Percentiles rank a stretch among this genome's conserved stretches.
Conservation (phyloP, 331 rosid genomes). For the Malus hybrid region DNA sequence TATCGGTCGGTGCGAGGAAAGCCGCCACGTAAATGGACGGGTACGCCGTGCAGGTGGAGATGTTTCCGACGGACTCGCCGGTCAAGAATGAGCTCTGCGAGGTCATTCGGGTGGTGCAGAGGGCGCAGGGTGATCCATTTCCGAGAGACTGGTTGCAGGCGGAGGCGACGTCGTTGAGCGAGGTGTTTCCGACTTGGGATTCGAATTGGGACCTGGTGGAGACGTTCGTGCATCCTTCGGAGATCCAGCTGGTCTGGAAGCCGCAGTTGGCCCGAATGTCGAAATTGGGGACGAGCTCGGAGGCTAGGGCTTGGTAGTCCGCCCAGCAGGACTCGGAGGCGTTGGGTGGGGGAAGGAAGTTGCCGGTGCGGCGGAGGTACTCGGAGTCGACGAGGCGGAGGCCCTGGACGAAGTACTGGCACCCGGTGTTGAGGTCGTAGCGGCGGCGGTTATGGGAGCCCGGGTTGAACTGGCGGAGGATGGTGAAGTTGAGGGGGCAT, state of each 20-base stretch:
- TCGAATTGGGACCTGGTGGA: slow-evolving; percentile 50
- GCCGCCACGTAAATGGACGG: slow-evolving; percentile 65
- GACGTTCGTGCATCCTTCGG: slow-evolving; percentile 62
- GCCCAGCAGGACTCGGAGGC: slow-evolving; percentile 56
- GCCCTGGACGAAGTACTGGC: slow-evolving; percentile 41
- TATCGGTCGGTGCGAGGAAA: slow-evolving; percentile 56
- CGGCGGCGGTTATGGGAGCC: slow-evolving; percentile 1
- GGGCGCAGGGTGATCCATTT: slow-evolving; percentile 65
- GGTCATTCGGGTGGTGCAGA: slow-evolving; percentile 44
- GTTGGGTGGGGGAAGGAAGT: slow-evolving; percentile 51
- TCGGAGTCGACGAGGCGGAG: slow-evolving; percentile 53
- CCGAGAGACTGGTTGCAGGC: slow-evolving; percentile 53
- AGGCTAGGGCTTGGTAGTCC: slow-evolving; percentile 30
- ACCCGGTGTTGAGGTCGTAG: slow-evolving; percentile 9
- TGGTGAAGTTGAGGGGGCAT: slow-evolving; percentile 69
- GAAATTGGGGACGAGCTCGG: slow-evolving; percentile 19
- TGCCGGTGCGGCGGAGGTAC: slow-evolving; percentile 37
- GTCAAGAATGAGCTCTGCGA: slow-evolving; percentile 29
- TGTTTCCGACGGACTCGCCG: slow-evolving; percentile 43
- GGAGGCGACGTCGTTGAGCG: background rate
- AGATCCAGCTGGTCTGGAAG: slow-evolving; percentile 47
- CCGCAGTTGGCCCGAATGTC: slow-evolving; percentile 58
- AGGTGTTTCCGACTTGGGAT: slow-evolving; percentile 9
- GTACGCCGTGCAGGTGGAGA: slow-evolving; percentile 46
- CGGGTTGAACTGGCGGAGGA: slow-evolving; percentile 35